Evolutionary conservation across 768 basidiomycete genomes (phyloP).

Genomic region (Tulasnella sp.): DNA sequence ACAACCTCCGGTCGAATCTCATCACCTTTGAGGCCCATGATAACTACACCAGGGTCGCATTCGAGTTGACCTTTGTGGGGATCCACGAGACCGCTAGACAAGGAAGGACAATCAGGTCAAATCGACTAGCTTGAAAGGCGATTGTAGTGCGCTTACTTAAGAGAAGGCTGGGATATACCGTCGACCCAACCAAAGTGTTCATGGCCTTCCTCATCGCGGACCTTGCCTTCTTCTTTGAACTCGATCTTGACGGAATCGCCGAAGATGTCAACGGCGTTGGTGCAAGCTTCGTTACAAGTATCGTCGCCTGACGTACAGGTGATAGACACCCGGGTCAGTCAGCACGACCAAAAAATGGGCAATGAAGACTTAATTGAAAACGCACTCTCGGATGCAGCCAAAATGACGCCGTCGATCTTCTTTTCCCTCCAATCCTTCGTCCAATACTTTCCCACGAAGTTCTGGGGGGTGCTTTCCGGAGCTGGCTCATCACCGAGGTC

Average conservation of each 20-base stretch:
- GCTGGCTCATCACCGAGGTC: conserved; percentile 20
- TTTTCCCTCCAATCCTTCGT: conserved; percentile 10
- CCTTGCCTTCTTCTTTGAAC: neutral
- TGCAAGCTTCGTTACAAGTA: neutral
- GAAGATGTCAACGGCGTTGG: neutral
- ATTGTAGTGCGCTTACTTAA: conserved; percentile 4
- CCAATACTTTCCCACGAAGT: neutral
- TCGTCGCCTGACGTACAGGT: neutral
- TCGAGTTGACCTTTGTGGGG: conserved; percentile 26
- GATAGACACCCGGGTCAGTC: neutral
- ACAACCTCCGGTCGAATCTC: too few species aligned
- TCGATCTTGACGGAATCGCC: conserved; percentile 20
- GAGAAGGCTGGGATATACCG: conserved; percentile 28
- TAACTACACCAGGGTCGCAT: conserved; percentile 30
- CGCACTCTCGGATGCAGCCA: conserved; percentile 25
- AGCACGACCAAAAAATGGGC: too few species aligned
- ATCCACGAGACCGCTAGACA: conserved; percentile 24
- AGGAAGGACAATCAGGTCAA: neutral
- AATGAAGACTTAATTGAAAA: neutral
- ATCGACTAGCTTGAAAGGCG: too few species aligned
- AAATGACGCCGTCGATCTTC: conserved; percentile 28
- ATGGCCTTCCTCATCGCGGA: conserved; percentile 23
- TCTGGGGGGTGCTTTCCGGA: neutral
- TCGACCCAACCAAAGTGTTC: conserved; percentile 33
- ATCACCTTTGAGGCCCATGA: conserved; percentile 33